Conservation (phyloP, 345 rosid species). For the Atalantia buxifolia region DNA sequence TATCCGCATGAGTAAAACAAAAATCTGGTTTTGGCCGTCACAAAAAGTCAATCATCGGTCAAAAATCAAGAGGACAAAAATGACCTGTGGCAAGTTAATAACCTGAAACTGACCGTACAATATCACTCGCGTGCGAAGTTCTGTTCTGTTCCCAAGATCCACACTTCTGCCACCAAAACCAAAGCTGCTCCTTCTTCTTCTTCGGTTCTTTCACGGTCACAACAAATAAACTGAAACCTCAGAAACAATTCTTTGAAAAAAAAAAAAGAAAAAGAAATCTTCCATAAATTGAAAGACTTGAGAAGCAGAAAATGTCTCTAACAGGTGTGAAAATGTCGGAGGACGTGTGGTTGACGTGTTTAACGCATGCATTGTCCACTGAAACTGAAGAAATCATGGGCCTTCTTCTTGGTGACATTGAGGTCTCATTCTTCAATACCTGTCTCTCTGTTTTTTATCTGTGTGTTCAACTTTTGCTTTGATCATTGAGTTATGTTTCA, state of each 20-base stretch:
- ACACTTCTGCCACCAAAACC: neutral
- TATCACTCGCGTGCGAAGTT: neutral
- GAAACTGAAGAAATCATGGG: constrained; percentile 99
- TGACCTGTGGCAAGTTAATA: neutral
- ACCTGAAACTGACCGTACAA: neutral
- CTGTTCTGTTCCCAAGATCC: neutral
- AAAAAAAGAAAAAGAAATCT: neutral
- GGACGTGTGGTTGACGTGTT: constrained; percentile 94
- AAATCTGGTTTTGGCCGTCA: no score
- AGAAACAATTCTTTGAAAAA: no score
- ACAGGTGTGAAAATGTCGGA: constrained; percentile 83
- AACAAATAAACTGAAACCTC: neutral
- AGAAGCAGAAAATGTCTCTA: constrained; percentile 54
- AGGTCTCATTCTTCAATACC: constrained; percentile 39
- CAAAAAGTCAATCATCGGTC: no score
- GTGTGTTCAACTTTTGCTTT: neutral
- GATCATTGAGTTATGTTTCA: neutral
- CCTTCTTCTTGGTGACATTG: constrained; percentile 94
- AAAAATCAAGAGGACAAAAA: neutral
- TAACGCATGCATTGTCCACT: constrained; percentile 95
- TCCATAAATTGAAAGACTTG: neutral
- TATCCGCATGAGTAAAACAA: no score
- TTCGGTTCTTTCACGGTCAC: no score
- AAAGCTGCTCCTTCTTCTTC: neutral
- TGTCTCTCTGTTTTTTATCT: neutral